phyloP scores from a whole-genome alignment of 768 basidiomycete species.

The Jaapia argillacea region DNA sequence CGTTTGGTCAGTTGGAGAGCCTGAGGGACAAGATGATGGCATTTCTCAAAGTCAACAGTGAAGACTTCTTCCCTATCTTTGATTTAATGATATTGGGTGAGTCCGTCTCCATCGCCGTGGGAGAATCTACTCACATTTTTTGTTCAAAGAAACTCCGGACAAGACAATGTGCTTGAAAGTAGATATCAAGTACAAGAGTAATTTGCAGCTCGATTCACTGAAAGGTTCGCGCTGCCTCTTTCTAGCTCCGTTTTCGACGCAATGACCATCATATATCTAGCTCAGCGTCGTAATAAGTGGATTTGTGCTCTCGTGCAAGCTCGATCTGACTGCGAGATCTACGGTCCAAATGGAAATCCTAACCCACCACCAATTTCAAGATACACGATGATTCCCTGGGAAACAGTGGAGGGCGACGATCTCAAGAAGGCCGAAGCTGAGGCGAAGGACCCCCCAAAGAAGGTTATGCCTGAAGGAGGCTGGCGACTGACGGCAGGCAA shows the following conservation, averaged over 20 bases:
- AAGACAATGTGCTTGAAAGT: conserved; percentile 66
- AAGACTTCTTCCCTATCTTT: conserved; percentile 70
- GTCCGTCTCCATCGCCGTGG: conserved; percentile 3
- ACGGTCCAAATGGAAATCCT: conserved; percentile 53
- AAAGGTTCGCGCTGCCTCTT: conserved; percentile 33
- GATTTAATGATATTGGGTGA: conserved; percentile 61
- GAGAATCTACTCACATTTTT: not conserved
- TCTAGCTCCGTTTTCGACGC: not conserved
- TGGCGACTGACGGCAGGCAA: not conserved
- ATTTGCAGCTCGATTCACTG: conserved; percentile 70
- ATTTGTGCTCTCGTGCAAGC: conserved; percentile 75
- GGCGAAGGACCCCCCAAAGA: too few relatives aligned
- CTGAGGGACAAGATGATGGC: conserved; percentile 72
- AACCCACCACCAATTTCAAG: conserved; percentile 39
- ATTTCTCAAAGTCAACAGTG: conserved; percentile 59
- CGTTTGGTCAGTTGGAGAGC: conserved; percentile 72
- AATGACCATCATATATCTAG: conserved; percentile 26
- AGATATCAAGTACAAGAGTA: conserved; percentile 85
- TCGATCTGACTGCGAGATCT: conserved; percentile 62
- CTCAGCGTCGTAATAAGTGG: conserved; percentile 85
- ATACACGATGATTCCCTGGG: conserved; percentile 71
- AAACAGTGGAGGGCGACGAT: conserved; percentile 37
- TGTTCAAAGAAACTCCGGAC: conserved; percentile 56
- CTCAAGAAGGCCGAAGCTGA: conserved; percentile 4
- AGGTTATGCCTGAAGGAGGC: not conserved